A percentile compares a stretch with the other conserved stretches of the same genome.
Conservation (phyloP, 1,284 basidiomycete species). For the Fomitopsis pinicola region DNA sequence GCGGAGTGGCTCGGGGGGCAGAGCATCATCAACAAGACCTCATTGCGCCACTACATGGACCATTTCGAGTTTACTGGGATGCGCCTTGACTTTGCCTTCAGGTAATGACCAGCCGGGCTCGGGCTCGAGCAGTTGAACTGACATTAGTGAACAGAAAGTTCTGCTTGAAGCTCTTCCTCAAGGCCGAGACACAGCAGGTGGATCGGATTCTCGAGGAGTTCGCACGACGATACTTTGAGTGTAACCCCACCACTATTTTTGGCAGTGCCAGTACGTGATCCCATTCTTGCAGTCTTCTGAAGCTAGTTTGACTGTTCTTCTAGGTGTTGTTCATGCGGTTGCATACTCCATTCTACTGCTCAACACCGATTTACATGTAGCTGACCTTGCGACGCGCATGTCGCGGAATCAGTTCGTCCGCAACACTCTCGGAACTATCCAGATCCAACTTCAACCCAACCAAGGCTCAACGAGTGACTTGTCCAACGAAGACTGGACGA, state of each 20-base stretch:
- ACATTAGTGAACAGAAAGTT: conserved; percentile 51
- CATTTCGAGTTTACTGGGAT: conserved; percentile 85
- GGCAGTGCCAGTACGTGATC: conserved; percentile 71
- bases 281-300: not conserved
- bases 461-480: conserved; percentile 57
- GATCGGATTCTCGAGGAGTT: conserved; percentile 95
- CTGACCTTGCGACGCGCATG: conserved; percentile 88
- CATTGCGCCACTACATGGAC: conserved; percentile 80
- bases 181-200: conserved; percentile 96
- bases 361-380: conserved; percentile 97
- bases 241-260: conserved; percentile 79
- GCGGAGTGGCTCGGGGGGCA: conserved; percentile 93
- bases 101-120: conserved; percentile 41
- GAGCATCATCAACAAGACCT: conserved; percentile 69
- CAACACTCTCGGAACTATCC: conserved; percentile 87
- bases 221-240: conserved; percentile 85
- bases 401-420: conserved; percentile 90
- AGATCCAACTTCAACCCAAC: conserved; percentile 61
- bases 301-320: conserved; percentile 1
- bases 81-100: conserved; percentile 86
- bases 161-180: conserved; percentile 89
- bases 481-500: conserved; percentile 62
- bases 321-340: conserved; percentile 89
- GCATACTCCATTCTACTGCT: conserved; percentile 91
- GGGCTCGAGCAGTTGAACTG: conserved; percentile 11